These are phyloP conservation scores for Aspergillus indologenus DNA, from an alignment of 495 filamentous ascomycete species.

Conservation along the genomic window DNA sequence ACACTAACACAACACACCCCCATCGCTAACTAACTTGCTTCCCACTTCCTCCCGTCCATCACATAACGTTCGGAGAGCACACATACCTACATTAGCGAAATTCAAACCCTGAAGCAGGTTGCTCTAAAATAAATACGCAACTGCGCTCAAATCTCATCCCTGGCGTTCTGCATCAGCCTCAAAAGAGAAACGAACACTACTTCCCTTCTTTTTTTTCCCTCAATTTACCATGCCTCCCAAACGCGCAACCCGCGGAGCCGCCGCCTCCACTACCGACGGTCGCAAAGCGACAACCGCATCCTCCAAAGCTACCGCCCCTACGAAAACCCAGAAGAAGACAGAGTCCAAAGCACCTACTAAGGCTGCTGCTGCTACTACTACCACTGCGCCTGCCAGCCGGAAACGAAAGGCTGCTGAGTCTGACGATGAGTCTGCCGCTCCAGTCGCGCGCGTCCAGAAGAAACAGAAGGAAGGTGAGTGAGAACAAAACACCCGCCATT, in stretches of 20 bases:
- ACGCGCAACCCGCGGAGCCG: background rate
- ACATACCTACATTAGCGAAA: too few species aligned
- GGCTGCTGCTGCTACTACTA: background rate
- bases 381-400: background rate
- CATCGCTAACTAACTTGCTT: too few species aligned
- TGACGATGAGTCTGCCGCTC: background rate
- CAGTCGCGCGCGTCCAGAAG: background rate
- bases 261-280: background rate
- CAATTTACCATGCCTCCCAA: conserved; percentile 6
- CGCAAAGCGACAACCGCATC: background rate
- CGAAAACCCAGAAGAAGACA: background rate
- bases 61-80: too few species aligned
- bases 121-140: background rate
- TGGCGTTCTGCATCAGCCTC: background rate
- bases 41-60: too few species aligned
- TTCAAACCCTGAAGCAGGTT: too few species aligned
- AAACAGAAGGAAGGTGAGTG: conserved; percentile 8
- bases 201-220: background rate
- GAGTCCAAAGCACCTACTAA: background rate
- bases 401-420: conserved; percentile 4
- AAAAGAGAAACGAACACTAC: background rate
- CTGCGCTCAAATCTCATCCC: background rate
- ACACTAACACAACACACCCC: too few species aligned
- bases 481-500: too few species aligned
- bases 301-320: background rate